A percentile compares a stretch with the other conserved stretches of the same genome.
Evolutionary conservation across 2,329 filamentous ascomycete genomes (phyloP).

Genomic region (Aspergillus brunneoviolaceus): DNA sequence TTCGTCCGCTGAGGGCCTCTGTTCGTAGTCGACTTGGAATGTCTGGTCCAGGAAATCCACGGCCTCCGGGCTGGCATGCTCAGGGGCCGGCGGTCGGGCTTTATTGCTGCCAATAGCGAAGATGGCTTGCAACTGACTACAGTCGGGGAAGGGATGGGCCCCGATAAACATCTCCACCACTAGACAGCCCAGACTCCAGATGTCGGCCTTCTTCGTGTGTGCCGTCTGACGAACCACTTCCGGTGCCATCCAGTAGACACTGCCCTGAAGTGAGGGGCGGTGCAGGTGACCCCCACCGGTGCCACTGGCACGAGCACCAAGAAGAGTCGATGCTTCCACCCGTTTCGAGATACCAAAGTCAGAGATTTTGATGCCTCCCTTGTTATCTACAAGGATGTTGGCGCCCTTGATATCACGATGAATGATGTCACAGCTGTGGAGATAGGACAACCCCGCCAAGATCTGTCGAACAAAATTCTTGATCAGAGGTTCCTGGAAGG

Average conservation of each 20-base stretch:
- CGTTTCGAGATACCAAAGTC: constrained; percentile 99
- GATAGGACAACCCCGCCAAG: constrained; percentile 83
- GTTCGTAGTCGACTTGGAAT: constrained; percentile 93
- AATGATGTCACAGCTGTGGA: constrained; percentile 93
- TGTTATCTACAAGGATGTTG: constrained; percentile 98
- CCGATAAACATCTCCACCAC: constrained; percentile 99
- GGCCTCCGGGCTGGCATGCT: constrained; percentile 80
- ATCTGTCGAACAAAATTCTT: constrained; percentile 97
- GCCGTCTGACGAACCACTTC: constrained; percentile 98
- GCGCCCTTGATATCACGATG: constrained; percentile 99
- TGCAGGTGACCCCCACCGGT: constrained; percentile 45
- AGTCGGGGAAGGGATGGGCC: constrained; percentile 92
- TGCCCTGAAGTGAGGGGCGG: constrained; percentile 81
- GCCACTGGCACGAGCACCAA: constrained; percentile 48
- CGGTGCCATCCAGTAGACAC: constrained; percentile 99
- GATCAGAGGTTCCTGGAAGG: constrained; percentile 86
- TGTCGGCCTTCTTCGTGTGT: constrained; percentile 97
- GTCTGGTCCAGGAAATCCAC: constrained; percentile 80
- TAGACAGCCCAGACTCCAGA: constrained; percentile 95
- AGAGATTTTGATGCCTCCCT: constrained; percentile 97
- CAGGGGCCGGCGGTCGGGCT: constrained; percentile 83
- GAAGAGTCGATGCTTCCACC: constrained; percentile 84
- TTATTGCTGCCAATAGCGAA: constrained; percentile 95
- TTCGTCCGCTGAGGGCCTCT: constrained; percentile 87
- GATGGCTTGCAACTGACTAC: constrained; percentile 94